Base-by-base conservation (phyloP, 2,329 filamentous ascomycete species). In the Plectosphaerella sp. region DNA sequence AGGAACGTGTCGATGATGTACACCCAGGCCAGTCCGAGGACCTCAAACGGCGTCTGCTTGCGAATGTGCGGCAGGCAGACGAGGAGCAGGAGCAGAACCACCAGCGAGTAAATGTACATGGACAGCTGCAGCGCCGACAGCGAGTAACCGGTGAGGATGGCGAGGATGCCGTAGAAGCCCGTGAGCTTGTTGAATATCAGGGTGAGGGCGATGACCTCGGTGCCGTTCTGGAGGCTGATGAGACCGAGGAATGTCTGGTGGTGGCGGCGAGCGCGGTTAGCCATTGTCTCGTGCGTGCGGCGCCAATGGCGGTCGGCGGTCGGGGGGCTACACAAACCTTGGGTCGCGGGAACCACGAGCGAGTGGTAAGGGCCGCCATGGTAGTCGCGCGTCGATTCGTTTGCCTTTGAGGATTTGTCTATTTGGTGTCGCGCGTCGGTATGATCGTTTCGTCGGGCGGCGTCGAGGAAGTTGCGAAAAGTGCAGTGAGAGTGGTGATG, bases 151-250 rank as follows among this genome's bases (percentile, higher is more conserved):
- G 92, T 96, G 58, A 96, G 77, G 60, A 96, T 82, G 54, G 92
- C 91, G 60, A 97, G 86, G 43, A 97, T 79, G 58, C 92, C 92
- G 71, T 96, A 97, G 60, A 96, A 78, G 53, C 91, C 92, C 48
- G 90, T 93, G 59, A 92, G 83, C 71, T 96, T 96, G 79, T 97
- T 97, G 73, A 97, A 86, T 51, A 95, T 79, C 58, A 96, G 82
- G 11, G 88, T 85, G 56, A 94, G 78, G 5, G 88, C 86, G 62
- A 96, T 91, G 63, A 97, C 80, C 61, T 94, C 90, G 46, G 89
- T 87, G 59, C 90, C 92, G 35, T 89, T 93, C 62, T 90, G 88
- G 51, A 97, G 84, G 65, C 88, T 89, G 76, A 96, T 87, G 64
- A 91, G 76, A 66, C 89, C 90, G 59, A 96, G 82, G 68, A 96